phyloP scores from a whole-genome alignment of 768 basidiomycete genomes.

The Lepiota venenata region DNA sequence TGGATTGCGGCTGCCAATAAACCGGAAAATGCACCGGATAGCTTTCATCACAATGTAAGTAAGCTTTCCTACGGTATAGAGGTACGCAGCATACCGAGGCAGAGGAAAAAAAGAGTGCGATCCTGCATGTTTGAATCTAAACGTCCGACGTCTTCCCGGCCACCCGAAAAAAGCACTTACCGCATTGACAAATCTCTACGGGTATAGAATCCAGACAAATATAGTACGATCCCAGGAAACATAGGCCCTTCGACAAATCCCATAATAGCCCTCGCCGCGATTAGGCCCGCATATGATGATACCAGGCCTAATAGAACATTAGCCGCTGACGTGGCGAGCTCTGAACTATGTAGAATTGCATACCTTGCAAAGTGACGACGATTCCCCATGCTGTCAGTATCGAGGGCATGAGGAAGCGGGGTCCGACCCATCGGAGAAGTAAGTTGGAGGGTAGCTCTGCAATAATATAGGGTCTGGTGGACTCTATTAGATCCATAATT shows the following conservation, averaged over 20 bases:
- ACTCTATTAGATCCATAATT: background rate
- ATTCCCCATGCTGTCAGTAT: slow-evolving; percentile 51
- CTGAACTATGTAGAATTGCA: background rate
- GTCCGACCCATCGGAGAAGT: slow-evolving; percentile 40
- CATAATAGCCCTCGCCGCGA: slow-evolving; percentile 47
- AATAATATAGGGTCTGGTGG: slow-evolving; percentile 38
- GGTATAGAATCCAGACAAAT: slow-evolving; percentile 38
- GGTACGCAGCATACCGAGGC: slow-evolving; percentile 26
- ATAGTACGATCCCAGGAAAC: slow-evolving; percentile 39
- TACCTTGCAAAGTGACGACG: slow-evolving; percentile 40
- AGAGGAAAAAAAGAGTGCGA: slow-evolving; percentile 38
- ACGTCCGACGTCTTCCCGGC: background rate
- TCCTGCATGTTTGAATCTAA: slow-evolving; percentile 20
- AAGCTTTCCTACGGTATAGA: background rate
- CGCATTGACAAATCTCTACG: slow-evolving; percentile 29
- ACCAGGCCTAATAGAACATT: slow-evolving; percentile 34
- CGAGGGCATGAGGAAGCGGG: slow-evolving; percentile 43
- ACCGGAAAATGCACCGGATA: slow-evolving; percentile 62
- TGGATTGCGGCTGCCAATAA: slow-evolving; percentile 58
- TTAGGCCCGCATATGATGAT: slow-evolving; percentile 40
- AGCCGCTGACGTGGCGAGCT: background rate
- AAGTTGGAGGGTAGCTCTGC: slow-evolving; percentile 49
- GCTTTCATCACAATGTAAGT: slow-evolving; percentile 16
- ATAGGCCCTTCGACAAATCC: slow-evolving; percentile 48
- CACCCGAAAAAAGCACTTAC: slow-evolving; percentile 15